Evolutionary conservation across 129 eudicot genomes (phyloP).

Genomic region (Flaveria sonorensis): DNA sequence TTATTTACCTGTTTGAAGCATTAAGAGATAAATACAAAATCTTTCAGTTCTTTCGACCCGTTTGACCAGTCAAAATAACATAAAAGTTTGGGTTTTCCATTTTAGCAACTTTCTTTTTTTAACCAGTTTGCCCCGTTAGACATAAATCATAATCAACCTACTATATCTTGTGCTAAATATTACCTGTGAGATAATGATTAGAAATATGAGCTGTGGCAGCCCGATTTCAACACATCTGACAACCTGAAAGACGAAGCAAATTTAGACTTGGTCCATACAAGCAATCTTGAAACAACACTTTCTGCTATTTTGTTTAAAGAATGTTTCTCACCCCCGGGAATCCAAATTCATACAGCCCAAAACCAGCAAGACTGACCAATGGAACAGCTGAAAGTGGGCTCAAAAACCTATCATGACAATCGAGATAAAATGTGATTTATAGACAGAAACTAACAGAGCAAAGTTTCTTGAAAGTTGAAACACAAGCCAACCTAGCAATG

Average conservation of each 20-base stretch:
- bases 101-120: neutral
- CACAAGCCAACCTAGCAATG: conserved; percentile 55
- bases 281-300: neutral
- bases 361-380: conserved; percentile 44
- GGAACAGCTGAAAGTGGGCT: conserved; percentile 55
- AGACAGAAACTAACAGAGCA: conserved; percentile 1
- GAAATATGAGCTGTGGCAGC: conserved; percentile 61
- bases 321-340: conserved; percentile 48
- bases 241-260: conserved; percentile 42
- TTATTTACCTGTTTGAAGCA: neutral
- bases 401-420: conserved; percentile 38
- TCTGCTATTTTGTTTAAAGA: conserved; percentile 1
- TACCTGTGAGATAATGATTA: conserved; percentile 61
- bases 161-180: neutral
- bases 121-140: neutral
- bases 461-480: conserved; percentile 4
- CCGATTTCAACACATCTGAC: conserved; percentile 72
- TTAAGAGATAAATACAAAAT: neutral
- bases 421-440: neutral
- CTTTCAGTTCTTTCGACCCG: neutral
- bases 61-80: neutral
- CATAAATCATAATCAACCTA: conserved; percentile 3
- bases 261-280: conserved; percentile 17
- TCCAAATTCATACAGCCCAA: conserved; percentile 46
- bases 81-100: neutral